A percentile compares a stretch with the other conserved stretches of the same genome.
Conservation (phyloP, 768 basidiomycete genomes). For the Termitomyces sp. region DNA sequence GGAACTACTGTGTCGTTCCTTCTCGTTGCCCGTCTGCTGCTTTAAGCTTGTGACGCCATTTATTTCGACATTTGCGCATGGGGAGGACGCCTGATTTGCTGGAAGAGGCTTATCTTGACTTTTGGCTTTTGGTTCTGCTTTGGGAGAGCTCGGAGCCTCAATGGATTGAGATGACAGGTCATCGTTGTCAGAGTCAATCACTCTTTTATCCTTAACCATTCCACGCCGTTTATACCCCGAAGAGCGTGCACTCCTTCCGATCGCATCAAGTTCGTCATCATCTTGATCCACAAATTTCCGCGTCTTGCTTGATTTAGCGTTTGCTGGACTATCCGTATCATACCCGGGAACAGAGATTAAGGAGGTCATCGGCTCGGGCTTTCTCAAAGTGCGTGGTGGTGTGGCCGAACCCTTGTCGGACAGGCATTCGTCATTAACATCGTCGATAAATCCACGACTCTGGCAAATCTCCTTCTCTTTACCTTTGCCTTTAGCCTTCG, state of each 20-base stretch:
- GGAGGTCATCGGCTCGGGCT: slow-evolving; percentile 17
- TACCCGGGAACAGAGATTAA: slow-evolving; percentile 22
- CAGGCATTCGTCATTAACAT: slow-evolving; percentile 25
- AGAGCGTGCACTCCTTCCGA: neutral
- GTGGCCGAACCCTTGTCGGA: slow-evolving; percentile 6
- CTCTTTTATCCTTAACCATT: slow-evolving; percentile 17
- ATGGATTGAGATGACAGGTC: slow-evolving; percentile 5
- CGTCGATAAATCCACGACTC: slow-evolving; percentile 37
- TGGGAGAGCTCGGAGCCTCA: neutral
- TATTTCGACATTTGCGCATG: neutral
- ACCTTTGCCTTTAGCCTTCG: slow-evolving; percentile 23
- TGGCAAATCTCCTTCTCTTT: slow-evolving; percentile 31
- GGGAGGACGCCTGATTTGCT: neutral
- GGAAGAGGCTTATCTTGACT: neutral
- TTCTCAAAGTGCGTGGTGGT: neutral
- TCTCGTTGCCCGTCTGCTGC: neutral
- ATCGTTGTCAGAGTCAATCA: slow-evolving; percentile 30
- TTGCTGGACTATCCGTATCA: slow-evolving; percentile 19
- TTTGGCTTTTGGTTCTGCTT: slow-evolving; percentile 13
- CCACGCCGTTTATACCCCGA: neutral
- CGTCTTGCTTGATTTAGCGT: slow-evolving; percentile 18
- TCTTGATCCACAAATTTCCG: slow-evolving; percentile 19
- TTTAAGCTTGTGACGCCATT: neutral
- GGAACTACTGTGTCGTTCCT: neutral
- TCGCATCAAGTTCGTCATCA: slow-evolving; percentile 15